A percentile compares a stretch with the other conserved stretches of the same genome.
These are phyloP conservation scores for Sporothrix pseudoabietina DNA, from an alignment of 2,329 filamentous ascomycete species.

Conservation along the genomic window DNA sequence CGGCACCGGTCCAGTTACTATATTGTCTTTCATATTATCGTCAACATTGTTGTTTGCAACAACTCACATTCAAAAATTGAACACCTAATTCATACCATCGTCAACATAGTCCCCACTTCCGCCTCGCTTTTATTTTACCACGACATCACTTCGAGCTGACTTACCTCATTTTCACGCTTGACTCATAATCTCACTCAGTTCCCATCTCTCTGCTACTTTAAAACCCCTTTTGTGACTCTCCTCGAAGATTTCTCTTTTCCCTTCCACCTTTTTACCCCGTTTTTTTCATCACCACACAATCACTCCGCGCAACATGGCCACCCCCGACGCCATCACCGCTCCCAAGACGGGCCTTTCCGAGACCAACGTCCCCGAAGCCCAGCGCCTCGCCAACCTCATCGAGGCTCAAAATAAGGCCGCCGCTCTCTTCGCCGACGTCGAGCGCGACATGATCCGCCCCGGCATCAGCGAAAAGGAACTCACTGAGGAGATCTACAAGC, in stretches of 20 bases:
- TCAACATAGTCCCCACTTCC: not conserved
- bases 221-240: no score
- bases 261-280: no score
- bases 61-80: no score
- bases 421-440: constrained; percentile 23
- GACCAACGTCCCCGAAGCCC: not conserved
- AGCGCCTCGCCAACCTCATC: constrained; percentile 19
- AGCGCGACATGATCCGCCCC: constrained; percentile 21
- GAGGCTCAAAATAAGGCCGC: constrained; percentile 27
- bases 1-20: not conserved
- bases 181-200: not conserved
- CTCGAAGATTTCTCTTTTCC: no score
- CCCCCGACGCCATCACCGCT: constrained; percentile 2
- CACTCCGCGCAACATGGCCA: constrained; percentile 2
- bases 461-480: constrained; percentile 22
- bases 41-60: not conserved
- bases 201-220: not conserved
- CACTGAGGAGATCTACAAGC: constrained; percentile 19
- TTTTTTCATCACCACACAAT: not conserved
- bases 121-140: not conserved
- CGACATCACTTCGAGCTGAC: not conserved
- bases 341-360: not conserved
- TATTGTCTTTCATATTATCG: not conserved
- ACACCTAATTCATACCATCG: not conserved
- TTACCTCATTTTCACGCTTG: not conserved